phyloP scores from a whole-genome alignment of 148 eudicot genomes.

The Silene conica region DNA sequence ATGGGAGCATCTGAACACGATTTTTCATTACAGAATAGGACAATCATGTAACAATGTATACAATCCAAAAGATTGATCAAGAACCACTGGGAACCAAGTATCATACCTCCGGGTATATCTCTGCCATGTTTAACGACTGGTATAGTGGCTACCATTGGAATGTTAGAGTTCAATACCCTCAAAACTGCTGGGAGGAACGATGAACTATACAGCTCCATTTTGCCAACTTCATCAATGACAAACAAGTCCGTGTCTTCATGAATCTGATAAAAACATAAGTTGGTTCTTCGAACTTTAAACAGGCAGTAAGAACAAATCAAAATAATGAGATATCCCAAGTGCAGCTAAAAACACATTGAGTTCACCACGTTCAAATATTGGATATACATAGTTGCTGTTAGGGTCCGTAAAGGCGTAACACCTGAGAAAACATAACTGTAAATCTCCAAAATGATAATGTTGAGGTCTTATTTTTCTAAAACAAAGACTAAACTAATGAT shows the following conservation, averaged over 20 bases:
- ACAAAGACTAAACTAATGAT: too few species aligned
- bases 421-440: background rate
- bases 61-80: background rate
- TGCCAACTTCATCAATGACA: conserved; percentile 87
- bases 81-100: background rate
- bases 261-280: conserved; percentile 39
- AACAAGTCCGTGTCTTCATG: conserved; percentile 79
- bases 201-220: conserved; percentile 89
- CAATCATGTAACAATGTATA: background rate
- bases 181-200: conserved; percentile 85
- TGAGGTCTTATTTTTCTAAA: too few species aligned
- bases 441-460: background rate
- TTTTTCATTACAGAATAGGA: background rate
- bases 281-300: background rate
- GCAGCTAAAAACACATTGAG: background rate
- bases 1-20: background rate
- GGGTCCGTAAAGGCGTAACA: too few species aligned
- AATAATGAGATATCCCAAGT: background rate
- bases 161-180: conserved; percentile 63
- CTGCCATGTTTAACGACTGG: conserved; percentile 72
- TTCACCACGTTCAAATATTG: background rate
- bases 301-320: background rate
- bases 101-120: conserved; percentile 87
- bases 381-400: too few species aligned
- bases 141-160: conserved; percentile 75